A percentile compares a stretch with the other conserved stretches of the same genome.
phyloP scores from a whole-genome alignment of 1,284 basidiomycete species.

The Kwoniella shivajii region DNA sequence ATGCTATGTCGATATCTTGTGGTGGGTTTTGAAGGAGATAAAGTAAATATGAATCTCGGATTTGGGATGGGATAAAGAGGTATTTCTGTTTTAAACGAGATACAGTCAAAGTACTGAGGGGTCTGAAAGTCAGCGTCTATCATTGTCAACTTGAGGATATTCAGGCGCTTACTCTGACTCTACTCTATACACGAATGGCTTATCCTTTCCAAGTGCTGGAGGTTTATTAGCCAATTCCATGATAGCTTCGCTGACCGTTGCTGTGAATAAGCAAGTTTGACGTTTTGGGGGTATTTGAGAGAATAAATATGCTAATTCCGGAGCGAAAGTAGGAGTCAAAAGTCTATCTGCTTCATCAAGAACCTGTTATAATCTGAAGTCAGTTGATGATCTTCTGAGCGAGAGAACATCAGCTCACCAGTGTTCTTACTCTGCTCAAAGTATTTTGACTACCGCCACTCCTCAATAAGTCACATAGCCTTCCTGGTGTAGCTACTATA shows the following conservation, averaged over 20 bases:
- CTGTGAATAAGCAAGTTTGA: slow-evolving; percentile 96
- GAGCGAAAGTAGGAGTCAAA: slow-evolving; percentile 84
- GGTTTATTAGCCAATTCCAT: slow-evolving; percentile 73
- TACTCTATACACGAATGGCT: slow-evolving; percentile 85
- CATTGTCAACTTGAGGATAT: neutral
- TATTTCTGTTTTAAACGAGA: slow-evolving; percentile 84
- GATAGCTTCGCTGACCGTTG: slow-evolving; percentile 87
- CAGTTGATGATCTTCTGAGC: neutral
- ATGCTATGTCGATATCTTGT: slow-evolving; percentile 62
- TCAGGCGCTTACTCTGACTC: slow-evolving; percentile 65
- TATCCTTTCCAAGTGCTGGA: slow-evolving; percentile 78
- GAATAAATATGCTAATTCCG: slow-evolving; percentile 82
- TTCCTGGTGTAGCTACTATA: slow-evolving; percentile 93
- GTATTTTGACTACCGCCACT: slow-evolving; percentile 77
- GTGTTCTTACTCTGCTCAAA: slow-evolving; percentile 77
- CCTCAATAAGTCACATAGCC: slow-evolving; percentile 86
- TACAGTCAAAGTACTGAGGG: slow-evolving; percentile 76
- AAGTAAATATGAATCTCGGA: slow-evolving; percentile 90
- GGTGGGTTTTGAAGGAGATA: slow-evolving; percentile 87
- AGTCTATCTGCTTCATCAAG: slow-evolving; percentile 96
- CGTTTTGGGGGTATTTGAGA: slow-evolving; percentile 75
- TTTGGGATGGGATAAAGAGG: slow-evolving; percentile 90
- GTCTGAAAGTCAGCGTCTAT: neutral
- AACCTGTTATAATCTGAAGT: too few relatives aligned
- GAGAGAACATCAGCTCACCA: slow-evolving; percentile 61